Base-by-base conservation (phyloP, 2,329 filamentous ascomycete genomes). In the Calonectria fujianensis region DNA sequence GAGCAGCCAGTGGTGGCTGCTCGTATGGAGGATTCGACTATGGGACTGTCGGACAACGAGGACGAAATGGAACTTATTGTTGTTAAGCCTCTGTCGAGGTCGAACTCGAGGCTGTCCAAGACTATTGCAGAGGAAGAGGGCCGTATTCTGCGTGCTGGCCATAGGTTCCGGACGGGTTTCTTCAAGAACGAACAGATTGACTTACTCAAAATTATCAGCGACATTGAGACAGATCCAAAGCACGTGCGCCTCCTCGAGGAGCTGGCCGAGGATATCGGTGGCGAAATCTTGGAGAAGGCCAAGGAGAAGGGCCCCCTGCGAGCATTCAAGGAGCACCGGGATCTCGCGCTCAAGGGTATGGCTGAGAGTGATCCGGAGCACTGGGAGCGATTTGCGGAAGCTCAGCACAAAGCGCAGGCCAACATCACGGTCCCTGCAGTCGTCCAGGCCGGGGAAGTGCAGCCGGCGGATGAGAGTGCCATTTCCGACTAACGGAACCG, bases 291-390 rank as follows among this genome's bases (percentile, higher is more conserved):
- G 64, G 85, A 86, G 61, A 89, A 89, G 79, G 88, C 91, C 5
- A 86, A 89, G 68, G 86, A 89, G 52, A 89, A 91, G 78, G 93
- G 94, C 0, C 89, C 90, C 66, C 87, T 94, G 16, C 86, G 87
- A 70, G 90, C 91, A 0, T 92, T 95, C 77, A 88, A 91, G 79
- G 90, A 93, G 80, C 84, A 92, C 76, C 87, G 85, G 72, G 88
- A 89, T 20, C 82, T 89, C 68, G 86, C 92, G 27, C 82, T 89
- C 51, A 85, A 86, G 74, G 80, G 84, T 65, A 81, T 93, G 76
- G 87, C 91, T 24, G 91, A 90, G 7, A 89, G 90, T 35, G 94
- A 95, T 76, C 91, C 92, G 0, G 90, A 92, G 75, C 89, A 94
- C 82, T 91, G 94, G 90, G 89, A 90, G 65, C 85, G 85, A 10